Evolutionary conservation across 2,329 filamentous ascomycete genomes (phyloP).

Genomic region (Apiospora kogelbergensis): DNA sequence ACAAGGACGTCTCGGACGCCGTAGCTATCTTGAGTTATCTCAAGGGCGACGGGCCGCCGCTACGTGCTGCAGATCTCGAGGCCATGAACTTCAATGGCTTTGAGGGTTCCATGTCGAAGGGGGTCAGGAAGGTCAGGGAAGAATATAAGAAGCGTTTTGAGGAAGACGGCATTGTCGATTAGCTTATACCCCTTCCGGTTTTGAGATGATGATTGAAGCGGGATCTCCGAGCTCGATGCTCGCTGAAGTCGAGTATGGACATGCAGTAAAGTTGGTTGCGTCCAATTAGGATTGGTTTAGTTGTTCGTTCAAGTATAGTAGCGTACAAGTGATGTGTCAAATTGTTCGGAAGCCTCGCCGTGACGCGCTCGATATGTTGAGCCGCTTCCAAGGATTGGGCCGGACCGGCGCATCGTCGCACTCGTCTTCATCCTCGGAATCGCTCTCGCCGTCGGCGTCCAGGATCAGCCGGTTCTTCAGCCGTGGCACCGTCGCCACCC

Average conservation of each 20-base stretch:
- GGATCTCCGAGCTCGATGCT: neutral
- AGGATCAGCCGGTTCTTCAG: constrained; percentile 13
- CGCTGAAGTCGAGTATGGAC: neutral
- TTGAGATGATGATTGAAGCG: neutral
- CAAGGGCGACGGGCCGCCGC: neutral
- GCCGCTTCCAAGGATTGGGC: neutral
- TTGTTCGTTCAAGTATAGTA: neutral
- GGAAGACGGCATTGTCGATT: constrained; percentile 8
- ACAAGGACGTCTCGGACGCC: constrained; percentile 15
- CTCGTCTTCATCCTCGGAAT: neutral
- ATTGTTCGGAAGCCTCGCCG: neutral
- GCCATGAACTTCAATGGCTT: constrained; percentile 13
- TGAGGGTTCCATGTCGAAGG: constrained; percentile 13
- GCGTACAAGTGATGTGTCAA: neutral
- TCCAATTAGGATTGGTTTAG: neutral
- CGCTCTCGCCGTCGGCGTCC: constrained; percentile 1
- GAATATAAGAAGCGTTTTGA: constrained; percentile 11
- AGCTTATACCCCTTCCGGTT: neutral
- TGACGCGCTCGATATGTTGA: constrained; percentile 3
- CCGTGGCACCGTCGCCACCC: constrained; percentile 12
- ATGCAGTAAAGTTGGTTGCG: neutral
- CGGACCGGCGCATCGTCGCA: neutral
- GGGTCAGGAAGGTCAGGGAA: constrained; percentile 9
- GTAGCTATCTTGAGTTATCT: constrained; percentile 9
- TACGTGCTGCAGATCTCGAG: constrained; percentile 8